These are phyloP conservation scores for Neonothopanus nambi DNA, from an alignment of 1,284 basidiomycete species.

Conservation along the genomic window DNA sequence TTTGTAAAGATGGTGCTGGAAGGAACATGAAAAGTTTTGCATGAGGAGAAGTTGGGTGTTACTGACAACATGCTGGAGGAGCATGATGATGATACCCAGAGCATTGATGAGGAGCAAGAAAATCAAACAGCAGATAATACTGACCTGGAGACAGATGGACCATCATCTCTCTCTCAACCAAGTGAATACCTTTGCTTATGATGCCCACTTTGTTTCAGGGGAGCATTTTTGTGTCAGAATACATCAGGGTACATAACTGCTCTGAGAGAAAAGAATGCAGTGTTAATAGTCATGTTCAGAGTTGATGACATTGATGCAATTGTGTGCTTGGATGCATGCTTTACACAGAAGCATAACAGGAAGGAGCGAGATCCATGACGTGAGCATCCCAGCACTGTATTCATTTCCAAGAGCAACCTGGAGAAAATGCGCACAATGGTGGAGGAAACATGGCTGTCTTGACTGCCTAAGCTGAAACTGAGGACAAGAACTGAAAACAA, in stretches of 20 bases:
- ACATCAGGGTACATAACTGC: background rate
- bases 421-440: conserved; percentile 16
- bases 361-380: conserved; percentile 6
- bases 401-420: conserved; percentile 19
- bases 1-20: no score
- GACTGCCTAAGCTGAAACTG: background rate
- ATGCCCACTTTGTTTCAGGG: conserved; percentile 11
- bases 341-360: conserved; percentile 19
- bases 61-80: no score
- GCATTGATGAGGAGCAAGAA: no score
- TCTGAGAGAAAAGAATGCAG: no score
- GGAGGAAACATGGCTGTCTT: conserved; percentile 8
- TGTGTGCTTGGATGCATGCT: conserved; percentile 17
- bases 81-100: no score
- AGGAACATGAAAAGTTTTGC: background rate
- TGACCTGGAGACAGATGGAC: no score
- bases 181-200: background rate
- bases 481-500: no score
- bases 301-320: background rate
- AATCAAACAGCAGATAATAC: no score
- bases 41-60: background rate
- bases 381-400: conserved; percentile 12
- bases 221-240: background rate
- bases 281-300: background rate
- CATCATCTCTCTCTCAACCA: background rate